These are phyloP conservation scores for Pelomyxa schiedti DNA, from an alignment of 78 protist genomes.

Conservation along the genomic window DNA sequence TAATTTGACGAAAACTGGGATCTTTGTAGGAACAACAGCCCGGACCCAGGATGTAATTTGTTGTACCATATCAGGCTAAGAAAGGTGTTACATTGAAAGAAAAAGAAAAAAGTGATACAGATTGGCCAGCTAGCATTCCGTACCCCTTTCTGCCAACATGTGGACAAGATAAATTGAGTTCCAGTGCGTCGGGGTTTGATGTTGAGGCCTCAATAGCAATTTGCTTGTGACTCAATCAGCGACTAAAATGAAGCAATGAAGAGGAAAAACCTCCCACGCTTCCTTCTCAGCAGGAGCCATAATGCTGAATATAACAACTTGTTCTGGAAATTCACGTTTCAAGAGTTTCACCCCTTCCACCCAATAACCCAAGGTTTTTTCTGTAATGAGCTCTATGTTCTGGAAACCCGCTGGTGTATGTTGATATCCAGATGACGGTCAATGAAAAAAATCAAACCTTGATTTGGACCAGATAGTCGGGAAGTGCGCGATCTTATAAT, in stretches of 20 bases:
- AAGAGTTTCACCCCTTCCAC: slow-evolving; percentile 28
- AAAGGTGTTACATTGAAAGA: no score
- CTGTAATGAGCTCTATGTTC: slow-evolving; percentile 81
- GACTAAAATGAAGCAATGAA: no score
- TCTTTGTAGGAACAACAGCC: slow-evolving; percentile 22
- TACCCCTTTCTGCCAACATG: slow-evolving; percentile 65
- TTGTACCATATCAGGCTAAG: no score
- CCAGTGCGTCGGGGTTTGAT: slow-evolving; percentile 67
- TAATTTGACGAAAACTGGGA: slow-evolving; percentile 78
- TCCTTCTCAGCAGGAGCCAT: slow-evolving; percentile 52
- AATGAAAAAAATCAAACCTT: slow-evolving; percentile 58
- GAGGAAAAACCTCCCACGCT: slow-evolving; percentile 75
- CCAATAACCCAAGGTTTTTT: slow-evolving; percentile 77
- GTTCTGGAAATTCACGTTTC: slow-evolving; percentile 61
- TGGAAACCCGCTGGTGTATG: no score
- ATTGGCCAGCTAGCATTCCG: slow-evolving; percentile 77
- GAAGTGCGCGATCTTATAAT: slow-evolving; percentile 55
- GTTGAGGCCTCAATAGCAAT: slow-evolving; percentile 30
- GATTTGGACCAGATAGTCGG: slow-evolving; percentile 29
- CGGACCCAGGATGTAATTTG: slow-evolving; percentile 52
- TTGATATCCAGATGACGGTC: slow-evolving; percentile 58
- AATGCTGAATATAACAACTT: slow-evolving; percentile 47
- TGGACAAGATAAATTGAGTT: slow-evolving; percentile 83
- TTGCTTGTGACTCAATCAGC: no score
- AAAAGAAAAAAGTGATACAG: no score